These are phyloP conservation scores for Globisporangium sylvaticum DNA, from an alignment of 352 stramenopile species.

Conservation along the genomic window DNA sequence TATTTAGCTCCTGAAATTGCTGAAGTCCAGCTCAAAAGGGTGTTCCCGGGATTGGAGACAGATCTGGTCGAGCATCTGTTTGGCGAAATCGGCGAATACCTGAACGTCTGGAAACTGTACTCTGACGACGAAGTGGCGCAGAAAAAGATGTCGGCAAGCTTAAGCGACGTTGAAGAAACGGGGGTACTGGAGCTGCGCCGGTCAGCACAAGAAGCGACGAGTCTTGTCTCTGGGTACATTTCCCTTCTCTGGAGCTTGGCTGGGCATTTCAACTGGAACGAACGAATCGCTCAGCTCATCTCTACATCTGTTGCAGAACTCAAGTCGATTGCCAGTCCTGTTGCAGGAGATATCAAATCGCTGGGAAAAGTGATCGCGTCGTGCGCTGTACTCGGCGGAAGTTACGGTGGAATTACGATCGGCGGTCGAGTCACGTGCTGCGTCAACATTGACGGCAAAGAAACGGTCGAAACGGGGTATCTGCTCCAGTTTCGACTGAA, in stretches of 20 bases:
- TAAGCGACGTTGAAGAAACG: neutral
- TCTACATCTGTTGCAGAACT: slow-evolving; percentile 13
- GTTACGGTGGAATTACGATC: slow-evolving; percentile 41
- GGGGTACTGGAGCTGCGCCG: slow-evolving; percentile 30
- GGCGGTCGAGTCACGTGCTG: slow-evolving; percentile 64
- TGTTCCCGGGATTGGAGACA: slow-evolving; percentile 17
- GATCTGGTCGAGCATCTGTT: slow-evolving; percentile 43
- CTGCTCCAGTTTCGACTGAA: slow-evolving; percentile 49
- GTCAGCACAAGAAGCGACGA: slow-evolving; percentile 41
- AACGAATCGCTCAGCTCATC: slow-evolving; percentile 27
- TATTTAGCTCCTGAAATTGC: slow-evolving; percentile 33
- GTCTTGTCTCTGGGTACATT: slow-evolving; percentile 38
- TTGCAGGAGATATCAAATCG: neutral
- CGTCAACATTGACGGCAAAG: slow-evolving; percentile 71
- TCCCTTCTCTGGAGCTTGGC: slow-evolving; percentile 41
- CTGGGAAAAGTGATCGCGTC: slow-evolving; percentile 32
- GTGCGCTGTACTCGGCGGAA: slow-evolving; percentile 54
- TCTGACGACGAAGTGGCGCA: slow-evolving; percentile 13
- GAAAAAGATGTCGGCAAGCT: neutral
- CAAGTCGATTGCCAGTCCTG: neutral
- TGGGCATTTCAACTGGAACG: slow-evolving; percentile 28
- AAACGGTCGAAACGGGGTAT: slow-evolving; percentile 67
- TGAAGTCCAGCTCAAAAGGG: slow-evolving; percentile 28
- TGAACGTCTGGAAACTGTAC: slow-evolving; percentile 48
- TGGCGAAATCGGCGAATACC: slow-evolving; percentile 19